Conservation (phyloP, 495 filamentous ascomycete species). For the Penicillium samsonianum region DNA sequence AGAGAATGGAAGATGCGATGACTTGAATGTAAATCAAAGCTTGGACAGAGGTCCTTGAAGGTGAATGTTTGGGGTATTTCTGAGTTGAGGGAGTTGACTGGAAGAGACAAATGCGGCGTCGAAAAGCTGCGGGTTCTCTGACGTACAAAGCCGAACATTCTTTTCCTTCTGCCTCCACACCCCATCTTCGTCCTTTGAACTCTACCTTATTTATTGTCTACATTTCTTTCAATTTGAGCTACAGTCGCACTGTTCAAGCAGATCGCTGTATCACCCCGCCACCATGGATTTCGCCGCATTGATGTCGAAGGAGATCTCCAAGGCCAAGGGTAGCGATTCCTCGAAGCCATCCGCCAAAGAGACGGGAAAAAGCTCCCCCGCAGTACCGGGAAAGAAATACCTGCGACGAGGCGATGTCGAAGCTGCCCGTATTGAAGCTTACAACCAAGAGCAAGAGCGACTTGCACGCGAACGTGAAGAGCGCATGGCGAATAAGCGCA, state of each 20-base stretch:
- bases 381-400: slow-evolving; percentile 68
- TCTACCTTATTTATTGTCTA: not conserved
- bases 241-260: not conserved
- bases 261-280: slow-evolving; percentile 13
- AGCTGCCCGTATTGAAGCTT: slow-evolving; percentile 76
- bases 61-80: not conserved
- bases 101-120: slow-evolving; percentile 19
- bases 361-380: slow-evolving; percentile 27
- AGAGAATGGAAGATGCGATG: not conserved
- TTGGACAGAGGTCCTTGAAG: not conserved
- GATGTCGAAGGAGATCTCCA: slow-evolving; percentile 86
- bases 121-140: slow-evolving; percentile 17
- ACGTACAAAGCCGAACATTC: slow-evolving; percentile 17
- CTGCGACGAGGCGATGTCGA: slow-evolving; percentile 84
- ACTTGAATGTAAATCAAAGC: not conserved
- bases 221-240: not conserved
- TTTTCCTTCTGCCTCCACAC: slow-evolving; percentile 16
- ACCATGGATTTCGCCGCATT: slow-evolving; percentile 93
- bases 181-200: not conserved
- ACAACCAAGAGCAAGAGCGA: slow-evolving; percentile 73
- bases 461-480: slow-evolving; percentile 68
- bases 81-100: slow-evolving; percentile 13
- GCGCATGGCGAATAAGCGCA: slow-evolving; percentile 72
- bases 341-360: slow-evolving; percentile 26
- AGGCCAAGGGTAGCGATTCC: slow-evolving; percentile 57